Conservation (phyloP, 2,329 filamentous ascomycete genomes). For the Chalaropsis ovoidea region DNA sequence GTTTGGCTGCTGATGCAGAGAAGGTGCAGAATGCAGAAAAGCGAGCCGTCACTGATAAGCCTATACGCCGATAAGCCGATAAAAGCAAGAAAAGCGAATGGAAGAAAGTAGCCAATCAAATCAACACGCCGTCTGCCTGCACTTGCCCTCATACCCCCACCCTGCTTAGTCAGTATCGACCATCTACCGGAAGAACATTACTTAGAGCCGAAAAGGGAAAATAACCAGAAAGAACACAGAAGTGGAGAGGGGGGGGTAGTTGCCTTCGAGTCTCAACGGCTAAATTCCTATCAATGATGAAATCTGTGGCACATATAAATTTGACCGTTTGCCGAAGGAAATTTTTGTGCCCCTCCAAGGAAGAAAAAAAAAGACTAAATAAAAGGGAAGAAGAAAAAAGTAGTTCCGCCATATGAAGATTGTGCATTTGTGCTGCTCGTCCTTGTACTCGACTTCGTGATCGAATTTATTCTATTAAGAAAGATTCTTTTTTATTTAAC, state of each 20-base stretch:
- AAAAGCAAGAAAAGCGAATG: no score
- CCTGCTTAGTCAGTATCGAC: background rate
- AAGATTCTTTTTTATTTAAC: background rate
- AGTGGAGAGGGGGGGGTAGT: background rate
- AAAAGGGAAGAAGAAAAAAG: background rate
- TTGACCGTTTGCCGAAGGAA: background rate
- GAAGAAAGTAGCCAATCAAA: background rate
- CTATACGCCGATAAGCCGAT: background rate
- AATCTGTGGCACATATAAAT: conserved; percentile 4
- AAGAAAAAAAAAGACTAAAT: background rate
- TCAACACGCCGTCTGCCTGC: background rate
- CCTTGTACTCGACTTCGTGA: background rate
- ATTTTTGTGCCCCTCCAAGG: conserved; percentile 4
- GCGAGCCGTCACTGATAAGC: background rate
- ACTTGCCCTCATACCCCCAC: background rate
- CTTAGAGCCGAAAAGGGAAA: background rate
- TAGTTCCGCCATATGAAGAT: conserved; percentile 1
- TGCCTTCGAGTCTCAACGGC: background rate
- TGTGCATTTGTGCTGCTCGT: background rate
- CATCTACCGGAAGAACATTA: background rate
- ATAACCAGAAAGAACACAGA: background rate
- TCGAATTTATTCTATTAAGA: background rate
- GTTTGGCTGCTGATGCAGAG: no score
- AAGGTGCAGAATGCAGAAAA: background rate
- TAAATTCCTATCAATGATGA: background rate